Percentiles rank a stretch among this genome's conserved stretches.
These are phyloP conservation scores for Populus hybrid DNA, from an alignment of 441 rosid species.

Conservation along the genomic window DNA sequence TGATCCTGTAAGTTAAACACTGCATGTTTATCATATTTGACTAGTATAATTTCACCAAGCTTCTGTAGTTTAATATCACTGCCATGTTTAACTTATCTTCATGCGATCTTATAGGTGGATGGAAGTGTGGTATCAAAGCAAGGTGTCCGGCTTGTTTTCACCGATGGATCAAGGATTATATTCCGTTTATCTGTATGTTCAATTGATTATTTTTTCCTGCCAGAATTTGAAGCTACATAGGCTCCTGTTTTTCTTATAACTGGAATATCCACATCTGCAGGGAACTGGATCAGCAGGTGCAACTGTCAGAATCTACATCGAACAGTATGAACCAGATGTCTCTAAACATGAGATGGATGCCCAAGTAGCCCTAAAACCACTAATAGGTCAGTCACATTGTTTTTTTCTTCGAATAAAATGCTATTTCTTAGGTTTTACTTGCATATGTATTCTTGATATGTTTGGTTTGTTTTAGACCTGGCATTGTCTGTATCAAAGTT, in stretches of 20 bases:
- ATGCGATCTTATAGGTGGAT: slow-evolving; percentile 58
- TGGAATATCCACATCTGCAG: slow-evolving; percentile 28
- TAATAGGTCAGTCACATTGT: slow-evolving; percentile 56
- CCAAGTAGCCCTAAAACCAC: slow-evolving; percentile 73
- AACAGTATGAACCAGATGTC: slow-evolving; percentile 78
- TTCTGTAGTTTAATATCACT: background rate
- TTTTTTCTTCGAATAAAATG: slow-evolving; percentile 2
- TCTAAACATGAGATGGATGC: slow-evolving; percentile 90
- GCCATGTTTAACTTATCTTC: slow-evolving; percentile 9
- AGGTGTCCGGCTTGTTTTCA: slow-evolving; percentile 88
- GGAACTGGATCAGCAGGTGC: slow-evolving; percentile 99
- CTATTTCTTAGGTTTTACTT: background rate
- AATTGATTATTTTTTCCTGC: slow-evolving; percentile 2
- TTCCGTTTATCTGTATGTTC: slow-evolving; percentile 74
- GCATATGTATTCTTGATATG: background rate
- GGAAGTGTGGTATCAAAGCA: slow-evolving; percentile 89
- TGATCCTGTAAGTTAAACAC: slow-evolving; percentile 71
- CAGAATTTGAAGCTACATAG: slow-evolving; percentile 5
- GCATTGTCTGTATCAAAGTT: slow-evolving; percentile 85
- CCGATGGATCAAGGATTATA: slow-evolving; percentile 84
- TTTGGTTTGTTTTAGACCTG: slow-evolving; percentile 54
- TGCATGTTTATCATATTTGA: slow-evolving; percentile 5
- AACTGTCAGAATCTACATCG: slow-evolving; percentile 76
- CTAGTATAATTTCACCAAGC: slow-evolving; percentile 3
- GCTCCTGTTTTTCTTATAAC: background rate